Evolutionary conservation across 2,329 filamentous ascomycete species (phyloP).

Genomic region (Chaetomium strumarium): DNA sequence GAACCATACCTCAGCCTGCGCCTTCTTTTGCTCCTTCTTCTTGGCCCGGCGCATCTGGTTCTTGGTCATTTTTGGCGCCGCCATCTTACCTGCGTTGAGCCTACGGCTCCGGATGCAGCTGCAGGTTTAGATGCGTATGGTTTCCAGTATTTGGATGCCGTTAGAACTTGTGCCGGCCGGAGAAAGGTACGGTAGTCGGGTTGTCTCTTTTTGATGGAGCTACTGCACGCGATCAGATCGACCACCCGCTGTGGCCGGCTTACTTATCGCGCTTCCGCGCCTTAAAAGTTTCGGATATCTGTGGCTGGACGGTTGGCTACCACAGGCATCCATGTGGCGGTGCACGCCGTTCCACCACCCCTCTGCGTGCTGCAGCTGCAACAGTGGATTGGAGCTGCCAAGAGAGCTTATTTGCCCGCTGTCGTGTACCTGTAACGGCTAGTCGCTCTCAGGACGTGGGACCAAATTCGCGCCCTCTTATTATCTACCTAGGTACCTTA

Average conservation of each 20-base stretch:
- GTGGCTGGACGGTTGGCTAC: conserved; percentile 6
- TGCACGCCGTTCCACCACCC: background rate
- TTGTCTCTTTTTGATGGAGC: conserved; percentile 2
- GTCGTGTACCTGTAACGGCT: background rate
- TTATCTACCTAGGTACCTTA: background rate
- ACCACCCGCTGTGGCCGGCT: too few relatives aligned
- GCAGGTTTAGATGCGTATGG: background rate
- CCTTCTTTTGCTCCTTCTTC: conserved; percentile 86
- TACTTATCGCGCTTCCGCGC: conserved; percentile 10
- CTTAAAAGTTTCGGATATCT: conserved; percentile 10
- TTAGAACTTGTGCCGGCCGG: too few relatives aligned
- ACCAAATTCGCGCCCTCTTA: background rate
- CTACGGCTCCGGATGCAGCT: conserved; percentile 5
- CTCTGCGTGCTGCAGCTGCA: conserved; percentile 9
- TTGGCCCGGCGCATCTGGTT: conserved; percentile 89
- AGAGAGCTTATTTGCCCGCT: conserved; percentile 19
- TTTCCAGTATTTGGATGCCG: background rate
- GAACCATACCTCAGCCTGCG: conserved; percentile 46
- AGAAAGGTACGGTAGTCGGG: background rate
- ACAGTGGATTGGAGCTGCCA: conserved; percentile 18
- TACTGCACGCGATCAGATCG: conserved; percentile 10
- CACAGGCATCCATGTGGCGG: background rate
- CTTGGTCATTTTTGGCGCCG: conserved; percentile 73
- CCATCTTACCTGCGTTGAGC: conserved; percentile 43
- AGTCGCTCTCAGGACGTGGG: background rate